Evolutionary conservation across 441 rosid genomes (phyloP), one percentile per base, ranked within the genome.

Genomic region (Erysimum cheiri): DNA sequence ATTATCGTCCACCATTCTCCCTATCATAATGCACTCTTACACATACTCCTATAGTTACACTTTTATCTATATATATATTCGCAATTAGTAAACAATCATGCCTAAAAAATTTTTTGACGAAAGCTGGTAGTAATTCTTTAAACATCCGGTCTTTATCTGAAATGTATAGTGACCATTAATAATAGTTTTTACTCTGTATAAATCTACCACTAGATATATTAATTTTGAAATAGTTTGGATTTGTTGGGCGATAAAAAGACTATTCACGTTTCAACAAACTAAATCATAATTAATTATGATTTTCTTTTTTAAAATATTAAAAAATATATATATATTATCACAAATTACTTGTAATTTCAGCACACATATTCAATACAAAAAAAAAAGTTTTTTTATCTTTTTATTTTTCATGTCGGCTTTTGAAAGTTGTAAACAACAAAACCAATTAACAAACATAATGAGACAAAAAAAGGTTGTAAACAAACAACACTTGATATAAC

Each of bases 11-110:
- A 75, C 66, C 58, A 63, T 63, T 69, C 66, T 46, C 67, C 52
- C 11, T 47, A 62, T 48, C 70, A 75, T 75, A 74, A 62, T 75
- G 70, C 74, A 75, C 60, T 75, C 70, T 69, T 74, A 62, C 78
- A 55, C 74, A 46, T 54, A 66, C 53, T 43, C 72, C 56, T 67
- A 58, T 52, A 64, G 57, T 64, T 58, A 72, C 60, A 65, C 77
- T 31, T 72, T 48, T 50, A 59, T 58, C 5, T 57, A 17, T 72
- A 24, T 41, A 48, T 46, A 31, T 39, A 15, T 44, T 64, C 14
- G 4, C 52, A 55, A 5, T 22, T 28, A 2, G 1, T 19, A 22
- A 13, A 43, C 36, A n/a, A 5, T 41, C 32, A 14, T 71, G 24
- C 36, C 41, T 47, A 56, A 47, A 4, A 44, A 54, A 61, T 29